A percentile compares a stretch with the other conserved stretches of the same genome.
phyloP scores from a whole-genome alignment of 1,284 basidiomycete genomes.

The Cryptococcus sp. region DNA sequence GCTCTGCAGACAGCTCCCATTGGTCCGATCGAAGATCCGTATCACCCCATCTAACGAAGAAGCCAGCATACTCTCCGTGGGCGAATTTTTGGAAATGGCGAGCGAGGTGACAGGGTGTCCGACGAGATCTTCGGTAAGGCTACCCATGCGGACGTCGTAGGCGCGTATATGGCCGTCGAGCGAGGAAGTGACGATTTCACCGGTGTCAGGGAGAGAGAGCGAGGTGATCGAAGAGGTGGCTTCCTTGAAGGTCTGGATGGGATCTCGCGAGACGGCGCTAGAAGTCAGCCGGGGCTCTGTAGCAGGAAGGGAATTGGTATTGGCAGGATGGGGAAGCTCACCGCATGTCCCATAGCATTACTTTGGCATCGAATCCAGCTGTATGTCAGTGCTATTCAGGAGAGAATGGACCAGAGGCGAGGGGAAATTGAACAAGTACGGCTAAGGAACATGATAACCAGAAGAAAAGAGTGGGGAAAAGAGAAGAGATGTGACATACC shows the following conservation, averaged over 20 bases:
- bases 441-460: no score
- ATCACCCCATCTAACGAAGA: constrained; percentile 77
- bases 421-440: no score
- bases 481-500: constrained; percentile 61
- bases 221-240: constrained; percentile 84
- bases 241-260: constrained; percentile 88
- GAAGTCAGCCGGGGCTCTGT: not conserved
- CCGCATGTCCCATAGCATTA: constrained; percentile 85
- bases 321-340: constrained; percentile 49
- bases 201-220: constrained; percentile 55
- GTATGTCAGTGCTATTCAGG: not conserved
- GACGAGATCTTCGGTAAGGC: constrained; percentile 79
- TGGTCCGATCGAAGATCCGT: constrained; percentile 75
- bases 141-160: constrained; percentile 89
- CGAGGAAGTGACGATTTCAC: constrained; percentile 68
- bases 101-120: constrained; percentile 83
- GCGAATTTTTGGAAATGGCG: constrained; percentile 54
- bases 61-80: constrained; percentile 68
- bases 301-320: no score
- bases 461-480: not conserved
- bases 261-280: constrained; percentile 69
- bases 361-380: constrained; percentile 64
- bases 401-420: no score
- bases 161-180: constrained; percentile 87
- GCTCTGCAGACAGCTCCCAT: constrained; percentile 74